These are phyloP conservation scores for Naganishia vishniacii DNA, from an alignment of 768 basidiomycete genomes.

Conservation along the genomic window DNA sequence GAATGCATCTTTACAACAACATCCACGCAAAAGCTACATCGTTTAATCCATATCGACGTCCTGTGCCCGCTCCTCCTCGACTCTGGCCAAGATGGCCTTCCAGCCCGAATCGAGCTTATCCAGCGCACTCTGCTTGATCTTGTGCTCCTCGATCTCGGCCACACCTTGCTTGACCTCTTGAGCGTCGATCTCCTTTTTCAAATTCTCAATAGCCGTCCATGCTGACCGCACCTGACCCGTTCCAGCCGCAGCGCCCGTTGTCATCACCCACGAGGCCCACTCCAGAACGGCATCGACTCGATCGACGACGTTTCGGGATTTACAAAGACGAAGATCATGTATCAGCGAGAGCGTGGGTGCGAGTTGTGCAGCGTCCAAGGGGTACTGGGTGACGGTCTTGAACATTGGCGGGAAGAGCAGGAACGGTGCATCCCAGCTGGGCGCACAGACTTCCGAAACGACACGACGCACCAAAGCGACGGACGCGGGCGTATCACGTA, in stretches of 20 bases:
- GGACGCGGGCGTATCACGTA: conserved; percentile 15
- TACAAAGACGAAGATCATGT: conserved; percentile 32
- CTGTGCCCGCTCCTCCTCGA: conserved; percentile 15
- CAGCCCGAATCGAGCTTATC: conserved; percentile 29
- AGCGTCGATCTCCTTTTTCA: conserved; percentile 30
- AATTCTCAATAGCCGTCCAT: conserved; percentile 26
- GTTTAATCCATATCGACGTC: conserved; percentile 24
- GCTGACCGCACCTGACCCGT: conserved; percentile 32
- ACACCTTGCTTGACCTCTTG: conserved; percentile 6
- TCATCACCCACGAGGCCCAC: conserved; percentile 31
- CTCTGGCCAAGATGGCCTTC: conserved; percentile 24
- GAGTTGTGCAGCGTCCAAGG: conserved; percentile 7
- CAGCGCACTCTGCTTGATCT: conserved; percentile 26
- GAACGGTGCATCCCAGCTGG: conserved; percentile 23
- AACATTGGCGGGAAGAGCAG: conserved; percentile 30
- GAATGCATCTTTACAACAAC: not conserved
- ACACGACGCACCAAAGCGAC: conserved; percentile 17
- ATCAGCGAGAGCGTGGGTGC: conserved; percentile 24
- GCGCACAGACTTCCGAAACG: not conserved
- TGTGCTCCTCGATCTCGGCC: conserved; percentile 19
- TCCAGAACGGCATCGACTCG: conserved; percentile 31
- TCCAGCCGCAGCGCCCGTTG: not conserved
- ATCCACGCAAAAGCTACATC: not conserved
- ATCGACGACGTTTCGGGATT: conserved; percentile 25
- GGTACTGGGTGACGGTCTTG: not conserved